Conservation (phyloP, 768 basidiomycete genomes). For the Pulveroboletus sp. region DNA sequence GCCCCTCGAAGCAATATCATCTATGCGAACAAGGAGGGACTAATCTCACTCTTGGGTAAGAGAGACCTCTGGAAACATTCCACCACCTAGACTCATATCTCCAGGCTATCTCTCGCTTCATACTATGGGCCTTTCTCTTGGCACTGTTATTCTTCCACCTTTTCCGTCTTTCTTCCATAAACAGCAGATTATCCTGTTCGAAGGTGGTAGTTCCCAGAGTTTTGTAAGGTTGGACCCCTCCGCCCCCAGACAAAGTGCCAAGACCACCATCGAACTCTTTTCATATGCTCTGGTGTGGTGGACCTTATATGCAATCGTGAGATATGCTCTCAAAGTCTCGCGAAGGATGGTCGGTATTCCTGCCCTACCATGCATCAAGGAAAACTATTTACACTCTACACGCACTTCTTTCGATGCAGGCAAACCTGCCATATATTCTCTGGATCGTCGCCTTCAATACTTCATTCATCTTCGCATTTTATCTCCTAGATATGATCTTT, state of each 20-base stretch:
- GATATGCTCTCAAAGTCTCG: slow-evolving; percentile 44
- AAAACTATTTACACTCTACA: neutral
- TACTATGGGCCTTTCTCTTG: slow-evolving; percentile 76
- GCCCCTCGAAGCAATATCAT: slow-evolving; percentile 60
- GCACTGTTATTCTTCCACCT: slow-evolving; percentile 76
- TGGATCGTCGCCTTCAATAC: slow-evolving; percentile 91
- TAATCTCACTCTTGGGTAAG: slow-evolving; percentile 72
- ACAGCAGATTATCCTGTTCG: slow-evolving; percentile 32
- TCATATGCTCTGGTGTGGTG: slow-evolving; percentile 82
- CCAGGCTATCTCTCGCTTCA: slow-evolving; percentile 89
- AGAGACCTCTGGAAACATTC: neutral
- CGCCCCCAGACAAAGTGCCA: slow-evolving; percentile 56
- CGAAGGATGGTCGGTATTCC: slow-evolving; percentile 51
- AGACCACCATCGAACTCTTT: slow-evolving; percentile 71
- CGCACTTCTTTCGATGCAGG: slow-evolving; percentile 41
- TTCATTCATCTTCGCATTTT: slow-evolving; percentile 75
- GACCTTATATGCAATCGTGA: slow-evolving; percentile 43
- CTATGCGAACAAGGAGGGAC: slow-evolving; percentile 87
- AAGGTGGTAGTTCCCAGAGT: slow-evolving; percentile 4
- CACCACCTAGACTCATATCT: neutral
- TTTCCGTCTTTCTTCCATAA: slow-evolving; percentile 67
- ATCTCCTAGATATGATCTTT: slow-evolving; percentile 69
- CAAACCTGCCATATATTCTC: slow-evolving; percentile 81
- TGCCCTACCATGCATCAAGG: neutral
- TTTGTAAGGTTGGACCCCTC: slow-evolving; percentile 9